Percentiles rank a stretch among this genome's conserved stretches.
These are phyloP conservation scores for sunflower (Helianthus annuus) DNA, from an alignment of 129 eudicot species.

Conservation along the genomic window DNA sequence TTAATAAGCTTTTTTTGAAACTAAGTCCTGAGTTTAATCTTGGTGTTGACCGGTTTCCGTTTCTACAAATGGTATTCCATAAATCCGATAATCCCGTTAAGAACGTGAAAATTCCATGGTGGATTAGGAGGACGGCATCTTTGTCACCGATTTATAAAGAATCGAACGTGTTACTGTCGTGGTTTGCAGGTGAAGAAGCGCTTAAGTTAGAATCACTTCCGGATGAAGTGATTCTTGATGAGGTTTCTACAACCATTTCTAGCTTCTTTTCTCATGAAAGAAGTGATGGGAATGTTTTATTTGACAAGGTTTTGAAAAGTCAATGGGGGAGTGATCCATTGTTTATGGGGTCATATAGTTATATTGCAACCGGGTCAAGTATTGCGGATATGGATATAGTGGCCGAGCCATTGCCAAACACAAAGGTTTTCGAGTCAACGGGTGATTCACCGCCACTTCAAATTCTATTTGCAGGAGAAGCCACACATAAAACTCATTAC, in stretches of 20 bases:
- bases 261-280: slow-evolving; percentile 44
- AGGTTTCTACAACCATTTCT: slow-evolving; percentile 63
- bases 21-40: slow-evolving; percentile 35
- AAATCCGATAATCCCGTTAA: slow-evolving; percentile 39
- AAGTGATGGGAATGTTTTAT: slow-evolving; percentile 22
- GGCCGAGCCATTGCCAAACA: slow-evolving; percentile 71
- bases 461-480: slow-evolving; percentile 94
- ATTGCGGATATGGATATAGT: slow-evolving; percentile 61
- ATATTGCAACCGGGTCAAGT: slow-evolving; percentile 86
- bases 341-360: slow-evolving; percentile 92
- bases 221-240: slow-evolving; percentile 62
- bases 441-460: slow-evolving; percentile 49
- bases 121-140: slow-evolving; percentile 78
- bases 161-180: slow-evolving; percentile 60
- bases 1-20: slow-evolving; percentile 80
- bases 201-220: slow-evolving; percentile 61
- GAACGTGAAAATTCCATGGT: slow-evolving; percentile 66
- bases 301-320: slow-evolving; percentile 61
- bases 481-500: slow-evolving; percentile 91
- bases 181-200: slow-evolving; percentile 97
- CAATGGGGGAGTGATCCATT: slow-evolving; percentile 89
- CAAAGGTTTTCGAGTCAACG: slow-evolving; percentile 21
- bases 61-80: slow-evolving; percentile 68
- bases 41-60: slow-evolving; percentile 55
- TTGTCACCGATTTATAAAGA: slow-evolving; percentile 58